Base-by-base conservation (phyloP, 768 basidiomycete species). In the Russula compacta region DNA sequence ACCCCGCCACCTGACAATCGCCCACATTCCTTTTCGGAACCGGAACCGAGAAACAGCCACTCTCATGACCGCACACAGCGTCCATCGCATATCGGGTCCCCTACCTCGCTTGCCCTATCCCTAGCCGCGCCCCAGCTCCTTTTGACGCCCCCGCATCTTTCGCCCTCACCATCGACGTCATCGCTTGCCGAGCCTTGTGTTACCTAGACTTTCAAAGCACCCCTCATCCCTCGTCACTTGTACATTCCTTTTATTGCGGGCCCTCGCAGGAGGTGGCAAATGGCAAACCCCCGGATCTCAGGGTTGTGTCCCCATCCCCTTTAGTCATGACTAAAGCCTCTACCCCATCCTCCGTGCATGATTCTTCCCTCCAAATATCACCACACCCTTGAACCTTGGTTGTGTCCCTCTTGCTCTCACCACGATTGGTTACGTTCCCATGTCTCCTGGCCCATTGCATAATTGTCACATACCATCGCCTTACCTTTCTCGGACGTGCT, bases 151-250 rank as follows among this genome's bases (percentile, higher is more conserved):
- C 67, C 64, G 47, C 10, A 35, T 67, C 74, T 0, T 80, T 81
- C 0, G 10, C 79, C 81, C 5, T 80, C 80, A 42, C 32, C 81
- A 0, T 80, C 79, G 4, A 77, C 80, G 14, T 78, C 83, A 1
- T 82, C 83, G 0, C 80, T 1, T 81, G 38, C 32, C 38, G 47
- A n/a, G 46, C 42, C 5, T 3, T 33, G 12, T 21, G 21, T 29
- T 39, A 10, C 17, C 32, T 43, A 35, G 40, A 43, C 53, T 21
- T 33, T 38, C 14, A 17, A 10, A 24, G 11, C 81, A 14, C 80
- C 82, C 82, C 1, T 81, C 38, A 21, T 44, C 11, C 24, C 47
- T 42, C 52, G 6, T 33, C 53, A 33, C 46, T 38, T 12, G 21
- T 44, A 21, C 44, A 33, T 39, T 15, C 47, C 47, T 21, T 43